Conservation (phyloP, 1,284 basidiomycete species). For the Ceraceosorus guamensis region DNA sequence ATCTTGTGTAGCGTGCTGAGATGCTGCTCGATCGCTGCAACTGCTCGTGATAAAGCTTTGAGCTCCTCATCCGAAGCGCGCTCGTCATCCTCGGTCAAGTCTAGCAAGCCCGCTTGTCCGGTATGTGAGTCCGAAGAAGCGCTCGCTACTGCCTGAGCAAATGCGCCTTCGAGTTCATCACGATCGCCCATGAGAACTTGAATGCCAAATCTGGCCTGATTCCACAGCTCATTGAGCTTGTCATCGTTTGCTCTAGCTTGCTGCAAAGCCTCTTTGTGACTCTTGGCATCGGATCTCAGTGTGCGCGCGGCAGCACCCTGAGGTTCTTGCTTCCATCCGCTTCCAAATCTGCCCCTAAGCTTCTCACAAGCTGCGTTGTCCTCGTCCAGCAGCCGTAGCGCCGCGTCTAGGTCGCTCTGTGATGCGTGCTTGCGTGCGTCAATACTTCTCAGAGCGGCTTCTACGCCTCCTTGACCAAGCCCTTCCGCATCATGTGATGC, state of each 20-base stretch:
- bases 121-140: not conserved
- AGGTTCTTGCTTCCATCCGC: constrained; percentile 83
- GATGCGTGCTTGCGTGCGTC: not conserved
- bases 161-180: constrained; percentile 63
- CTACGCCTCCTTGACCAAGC: constrained; percentile 39
- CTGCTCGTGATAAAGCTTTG: constrained; percentile 16
- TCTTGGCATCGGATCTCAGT: constrained; percentile 71
- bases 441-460: constrained; percentile 22
- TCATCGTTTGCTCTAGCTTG: constrained; percentile 71
- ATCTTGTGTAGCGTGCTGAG: constrained; percentile 34
- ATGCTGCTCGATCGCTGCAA: constrained; percentile 28
- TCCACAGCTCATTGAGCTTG: constrained; percentile 71
- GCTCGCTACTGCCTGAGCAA: constrained; percentile 53
- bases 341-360: constrained; percentile 66
- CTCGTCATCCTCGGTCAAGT: constrained; percentile 28
- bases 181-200: constrained; percentile 56
- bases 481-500: constrained; percentile 64
- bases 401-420: constrained; percentile 21
- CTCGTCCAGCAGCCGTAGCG: constrained; percentile 29
- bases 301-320: constrained; percentile 54
- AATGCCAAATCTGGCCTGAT: constrained; percentile 63
- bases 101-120: constrained; percentile 8
- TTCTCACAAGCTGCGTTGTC: constrained; percentile 51
- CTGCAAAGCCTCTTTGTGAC: constrained; percentile 66
- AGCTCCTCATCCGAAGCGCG: constrained; percentile 15